These are phyloP conservation scores for Eimeria tenella DNA, from an alignment of 169 alveolate species.

Conservation along the genomic window DNA sequence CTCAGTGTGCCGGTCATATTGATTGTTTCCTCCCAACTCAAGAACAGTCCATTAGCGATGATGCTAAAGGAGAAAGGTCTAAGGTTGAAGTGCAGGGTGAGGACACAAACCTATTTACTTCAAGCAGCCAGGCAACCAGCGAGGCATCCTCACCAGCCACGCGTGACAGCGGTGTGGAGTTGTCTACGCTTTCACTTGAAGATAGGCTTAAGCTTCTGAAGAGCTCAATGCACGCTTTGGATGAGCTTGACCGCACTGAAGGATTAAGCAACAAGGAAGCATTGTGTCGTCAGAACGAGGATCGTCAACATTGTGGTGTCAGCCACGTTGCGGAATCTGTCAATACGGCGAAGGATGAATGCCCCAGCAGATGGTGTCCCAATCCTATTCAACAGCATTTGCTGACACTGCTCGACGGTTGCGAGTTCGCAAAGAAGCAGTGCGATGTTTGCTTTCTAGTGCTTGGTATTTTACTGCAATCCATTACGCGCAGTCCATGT, in stretches of 20 bases:
- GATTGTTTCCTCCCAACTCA: conserved; percentile 41
- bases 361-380: neutral
- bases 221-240: conserved; percentile 1
- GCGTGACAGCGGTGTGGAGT: neutral
- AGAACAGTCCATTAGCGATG: conserved; percentile 2
- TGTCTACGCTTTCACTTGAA: neutral
- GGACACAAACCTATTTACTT: neutral
- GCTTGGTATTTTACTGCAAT: conserved; percentile 33
- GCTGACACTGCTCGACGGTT: conserved; percentile 34
- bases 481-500: conserved; percentile 24
- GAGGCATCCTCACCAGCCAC: neutral
- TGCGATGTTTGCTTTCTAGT: conserved; percentile 42
- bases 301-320: too few relatives aligned
- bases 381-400: conserved; percentile 23
- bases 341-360: neutral
- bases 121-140: conserved; percentile 4
- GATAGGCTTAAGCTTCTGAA: conserved; percentile 28
- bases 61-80: neutral
- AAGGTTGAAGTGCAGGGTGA: neutral
- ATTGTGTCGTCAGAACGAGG: neutral
- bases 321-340: neutral
- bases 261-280: neutral
- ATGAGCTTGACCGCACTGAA: neutral
- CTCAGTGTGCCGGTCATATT: conserved; percentile 45
- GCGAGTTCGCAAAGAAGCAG: conserved; percentile 42